Percentiles rank a stretch among this genome's conserved stretches.
Evolutionary conservation across 495 filamentous ascomycete species (phyloP).

Genomic region (Antarctomyces pellizariae): DNA sequence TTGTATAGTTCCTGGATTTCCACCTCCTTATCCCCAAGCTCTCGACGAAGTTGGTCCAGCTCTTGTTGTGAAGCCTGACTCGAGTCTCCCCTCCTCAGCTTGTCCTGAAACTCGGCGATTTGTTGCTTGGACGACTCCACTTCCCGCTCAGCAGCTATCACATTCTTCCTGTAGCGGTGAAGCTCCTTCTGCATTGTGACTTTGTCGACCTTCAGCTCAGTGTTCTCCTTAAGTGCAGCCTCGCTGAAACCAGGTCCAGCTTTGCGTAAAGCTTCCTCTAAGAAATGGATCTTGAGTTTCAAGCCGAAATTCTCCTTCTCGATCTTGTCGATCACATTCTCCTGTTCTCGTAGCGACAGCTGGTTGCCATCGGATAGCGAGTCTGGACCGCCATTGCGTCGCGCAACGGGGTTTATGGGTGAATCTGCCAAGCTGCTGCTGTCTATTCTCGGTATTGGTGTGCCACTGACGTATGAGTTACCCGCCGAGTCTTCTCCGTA

Average conservation of each 20-base stretch:
- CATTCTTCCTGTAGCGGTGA: conserved; percentile 53
- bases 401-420: conserved; percentile 43
- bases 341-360: conserved; percentile 78
- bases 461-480: conserved; percentile 23
- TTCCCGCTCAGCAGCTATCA: conserved; percentile 55
- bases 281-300: conserved; percentile 61
- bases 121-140: conserved; percentile 56
- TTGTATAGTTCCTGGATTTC: conserved; percentile 24
- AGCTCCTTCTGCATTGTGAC: conserved; percentile 74
- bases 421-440: conserved; percentile 63
- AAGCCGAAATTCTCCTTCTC: conserved; percentile 77
- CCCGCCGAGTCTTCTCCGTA: conserved; percentile 37
- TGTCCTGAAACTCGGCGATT: conserved; percentile 55
- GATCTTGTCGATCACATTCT: conserved; percentile 82
- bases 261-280: conserved; percentile 59
- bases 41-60: conserved; percentile 27
- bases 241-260: conserved; percentile 72
- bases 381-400: conserved; percentile 29
- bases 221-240: conserved; percentile 74
- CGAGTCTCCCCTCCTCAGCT: conserved; percentile 47
- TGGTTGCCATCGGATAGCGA: conserved; percentile 63
- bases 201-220: conserved; percentile 78
- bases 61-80: conserved; percentile 37
- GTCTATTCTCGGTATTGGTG: conserved; percentile 43
- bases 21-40: conserved; percentile 23